Evolutionary conservation across 495 filamentous ascomycete genomes (phyloP).

Genomic region (Wilcoxina mikolae): DNA sequence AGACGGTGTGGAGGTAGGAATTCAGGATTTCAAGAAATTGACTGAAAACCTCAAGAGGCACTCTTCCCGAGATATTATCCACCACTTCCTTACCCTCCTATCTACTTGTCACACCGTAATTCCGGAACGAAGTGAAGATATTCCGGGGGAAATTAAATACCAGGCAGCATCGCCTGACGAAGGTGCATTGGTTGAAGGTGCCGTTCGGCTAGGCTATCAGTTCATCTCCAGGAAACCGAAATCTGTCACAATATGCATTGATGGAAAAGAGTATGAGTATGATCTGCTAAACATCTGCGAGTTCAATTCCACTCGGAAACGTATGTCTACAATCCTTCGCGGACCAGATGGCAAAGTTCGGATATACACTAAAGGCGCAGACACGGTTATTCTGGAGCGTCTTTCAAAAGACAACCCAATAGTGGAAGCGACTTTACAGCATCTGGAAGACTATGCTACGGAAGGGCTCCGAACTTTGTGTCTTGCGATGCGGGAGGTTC

Average conservation of each 20-base stretch:
- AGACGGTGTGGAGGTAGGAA: slow-evolving; percentile 61
- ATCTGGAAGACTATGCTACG: slow-evolving; percentile 94
- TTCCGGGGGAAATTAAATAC: slow-evolving; percentile 74
- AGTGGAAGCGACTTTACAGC: slow-evolving; percentile 73
- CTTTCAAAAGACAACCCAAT: slow-evolving; percentile 61
- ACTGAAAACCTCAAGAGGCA: slow-evolving; percentile 60
- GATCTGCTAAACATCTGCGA: slow-evolving; percentile 92
- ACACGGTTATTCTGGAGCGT: slow-evolving; percentile 91
- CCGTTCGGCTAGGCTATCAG: slow-evolving; percentile 65
- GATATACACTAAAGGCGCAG: slow-evolving; percentile 89
- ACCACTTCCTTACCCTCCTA: slow-evolving; percentile 79
- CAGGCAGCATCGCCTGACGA: slow-evolving; percentile 97
- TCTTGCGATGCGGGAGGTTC: slow-evolving; percentile 84
- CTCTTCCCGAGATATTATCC: slow-evolving; percentile 51
- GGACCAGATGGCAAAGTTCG: slow-evolving; percentile 93
- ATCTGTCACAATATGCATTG: slow-evolving; percentile 62
- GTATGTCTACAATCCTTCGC: slow-evolving; percentile 94
- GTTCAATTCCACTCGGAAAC: slow-evolving; percentile 95
- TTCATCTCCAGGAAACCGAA: slow-evolving; percentile 84
- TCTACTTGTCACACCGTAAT: slow-evolving; percentile 96
- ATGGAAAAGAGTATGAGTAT: slow-evolving; percentile 60
- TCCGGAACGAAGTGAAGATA: slow-evolving; percentile 65
- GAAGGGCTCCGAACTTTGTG: slow-evolving; percentile 93
- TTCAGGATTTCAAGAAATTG: slow-evolving; percentile 75
- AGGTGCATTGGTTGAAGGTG: slow-evolving; percentile 88